These are phyloP conservation scores for Pseudonitzschia multiseries DNA, from an alignment of 108 stramenopile genomes.

Conservation along the genomic window DNA sequence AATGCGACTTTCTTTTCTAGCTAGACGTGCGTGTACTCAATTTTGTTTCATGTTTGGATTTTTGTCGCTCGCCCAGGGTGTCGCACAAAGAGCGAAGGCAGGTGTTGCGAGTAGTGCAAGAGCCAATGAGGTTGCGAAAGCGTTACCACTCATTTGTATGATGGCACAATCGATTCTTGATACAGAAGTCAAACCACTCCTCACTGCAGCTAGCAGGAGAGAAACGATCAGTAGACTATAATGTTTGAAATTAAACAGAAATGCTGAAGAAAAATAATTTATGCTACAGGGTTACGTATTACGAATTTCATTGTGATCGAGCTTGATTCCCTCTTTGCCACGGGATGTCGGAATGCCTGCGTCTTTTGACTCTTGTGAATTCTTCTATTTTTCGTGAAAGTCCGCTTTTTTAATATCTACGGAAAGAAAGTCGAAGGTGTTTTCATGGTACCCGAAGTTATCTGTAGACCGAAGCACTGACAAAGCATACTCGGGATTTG, in stretches of 20 bases:
- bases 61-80: constrained; percentile 59
- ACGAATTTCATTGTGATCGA: not conserved
- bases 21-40: too few species aligned
- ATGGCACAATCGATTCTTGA: constrained; percentile 55
- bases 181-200: constrained; percentile 20
- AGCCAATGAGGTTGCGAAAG: constrained; percentile 68
- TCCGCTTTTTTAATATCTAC: not conserved
- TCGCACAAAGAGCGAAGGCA: constrained; percentile 76
- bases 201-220: not conserved
- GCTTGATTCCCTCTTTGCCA: not conserved
- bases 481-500: constrained; percentile 3
- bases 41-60: not conserved
- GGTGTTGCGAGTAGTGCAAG: constrained; percentile 84
- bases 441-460: not conserved
- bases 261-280: not conserved
- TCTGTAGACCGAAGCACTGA: not conserved
- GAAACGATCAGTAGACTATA: not conserved
- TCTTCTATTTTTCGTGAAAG: not conserved
- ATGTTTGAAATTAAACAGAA: not conserved
- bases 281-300: not conserved
- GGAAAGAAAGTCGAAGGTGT: not conserved
- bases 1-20: not conserved
- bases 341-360: not conserved
- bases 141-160: constrained; percentile 64
- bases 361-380: too few species aligned